Conservation (phyloP, 2,329 filamentous ascomycete genomes). For the Fusarium sp. region DNA sequence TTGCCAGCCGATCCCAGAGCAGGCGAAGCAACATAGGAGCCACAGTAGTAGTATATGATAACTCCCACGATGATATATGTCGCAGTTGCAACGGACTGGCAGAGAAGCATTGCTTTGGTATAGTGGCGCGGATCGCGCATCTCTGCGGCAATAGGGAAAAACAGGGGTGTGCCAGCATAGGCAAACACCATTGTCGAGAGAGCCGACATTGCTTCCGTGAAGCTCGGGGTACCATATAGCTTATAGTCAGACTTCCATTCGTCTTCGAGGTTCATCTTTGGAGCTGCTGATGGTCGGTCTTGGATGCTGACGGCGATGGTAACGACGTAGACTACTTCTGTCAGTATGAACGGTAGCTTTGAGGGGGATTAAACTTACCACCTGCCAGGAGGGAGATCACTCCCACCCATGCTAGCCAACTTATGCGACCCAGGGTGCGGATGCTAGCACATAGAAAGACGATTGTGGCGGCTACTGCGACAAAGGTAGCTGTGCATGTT, state of each 20-base stretch:
- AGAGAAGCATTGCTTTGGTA: slow-evolving; percentile 40
- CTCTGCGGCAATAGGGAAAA: slow-evolving; percentile 47
- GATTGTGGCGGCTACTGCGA: slow-evolving; percentile 46
- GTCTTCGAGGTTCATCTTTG: background rate
- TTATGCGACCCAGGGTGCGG: slow-evolving; percentile 46
- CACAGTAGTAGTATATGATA: slow-evolving; percentile 58
- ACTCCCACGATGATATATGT: slow-evolving; percentile 48
- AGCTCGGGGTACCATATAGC: slow-evolving; percentile 43
- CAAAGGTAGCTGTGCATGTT: slow-evolving; percentile 52
- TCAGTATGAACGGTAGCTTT: background rate
- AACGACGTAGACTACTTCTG: slow-evolving; percentile 25
- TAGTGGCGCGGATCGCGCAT: slow-evolving; percentile 45
- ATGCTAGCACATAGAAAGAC: slow-evolving; percentile 46
- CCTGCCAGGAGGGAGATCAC: slow-evolving; percentile 32
- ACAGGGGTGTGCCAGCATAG: slow-evolving; percentile 49
- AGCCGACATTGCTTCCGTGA: slow-evolving; percentile 45
- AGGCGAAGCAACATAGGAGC: slow-evolving; percentile 57
- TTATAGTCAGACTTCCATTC: slow-evolving; percentile 46
- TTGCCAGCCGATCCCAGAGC: slow-evolving; percentile 57
- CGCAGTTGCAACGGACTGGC: slow-evolving; percentile 42
- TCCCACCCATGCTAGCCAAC: slow-evolving; percentile 46
- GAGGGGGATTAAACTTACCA: background rate
- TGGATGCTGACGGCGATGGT: slow-evolving; percentile 39
- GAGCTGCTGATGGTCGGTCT: slow-evolving; percentile 28
- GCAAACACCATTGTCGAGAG: slow-evolving; percentile 50